A percentile compares a stretch with the other conserved stretches of the same genome.
Conservation (phyloP, 83 land plant species). For the Thuja plicata region DNA sequence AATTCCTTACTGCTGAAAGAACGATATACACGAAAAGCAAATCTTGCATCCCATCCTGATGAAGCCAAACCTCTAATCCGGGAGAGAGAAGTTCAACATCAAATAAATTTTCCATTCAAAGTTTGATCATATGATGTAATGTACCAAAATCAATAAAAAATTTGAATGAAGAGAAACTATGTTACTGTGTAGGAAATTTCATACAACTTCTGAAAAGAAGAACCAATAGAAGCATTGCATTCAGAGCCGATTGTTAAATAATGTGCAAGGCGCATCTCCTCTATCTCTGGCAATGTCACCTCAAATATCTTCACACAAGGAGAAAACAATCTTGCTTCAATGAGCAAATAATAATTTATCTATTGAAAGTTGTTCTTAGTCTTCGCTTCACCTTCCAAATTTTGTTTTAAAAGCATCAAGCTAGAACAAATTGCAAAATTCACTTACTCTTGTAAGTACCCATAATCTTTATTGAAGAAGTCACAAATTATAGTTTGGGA, state of each 20-base stretch:
- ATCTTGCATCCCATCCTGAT: constrained; percentile 70
- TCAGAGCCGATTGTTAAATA: constrained; percentile 85
- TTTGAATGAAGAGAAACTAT: not conserved
- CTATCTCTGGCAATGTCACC: constrained; percentile 90
- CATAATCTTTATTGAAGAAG: not conserved
- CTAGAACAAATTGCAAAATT: not conserved
- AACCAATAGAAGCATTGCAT: constrained; percentile 56
- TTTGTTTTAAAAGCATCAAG: not conserved
- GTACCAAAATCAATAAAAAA: not conserved
- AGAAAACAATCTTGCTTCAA: not conserved
- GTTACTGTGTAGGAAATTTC: not conserved
- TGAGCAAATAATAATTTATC: not conserved
- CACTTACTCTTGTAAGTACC: not conserved
- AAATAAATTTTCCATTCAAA: not conserved
- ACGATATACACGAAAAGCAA: constrained; percentile 54
- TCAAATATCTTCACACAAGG: constrained; percentile 50
- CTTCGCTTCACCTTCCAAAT: not conserved
- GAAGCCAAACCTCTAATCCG: constrained; percentile 33
- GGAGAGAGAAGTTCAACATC: not conserved
- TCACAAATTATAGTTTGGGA: not conserved
- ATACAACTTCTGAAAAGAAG: constrained; percentile 61
- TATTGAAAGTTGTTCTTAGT: not conserved
- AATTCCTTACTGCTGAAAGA: constrained; percentile 61
- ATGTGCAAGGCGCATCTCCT: constrained; percentile 91
- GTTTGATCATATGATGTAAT: not conserved